Conservation (phyloP, 2,329 filamentous ascomycete species). For the Plenodomus biglobosus region DNA sequence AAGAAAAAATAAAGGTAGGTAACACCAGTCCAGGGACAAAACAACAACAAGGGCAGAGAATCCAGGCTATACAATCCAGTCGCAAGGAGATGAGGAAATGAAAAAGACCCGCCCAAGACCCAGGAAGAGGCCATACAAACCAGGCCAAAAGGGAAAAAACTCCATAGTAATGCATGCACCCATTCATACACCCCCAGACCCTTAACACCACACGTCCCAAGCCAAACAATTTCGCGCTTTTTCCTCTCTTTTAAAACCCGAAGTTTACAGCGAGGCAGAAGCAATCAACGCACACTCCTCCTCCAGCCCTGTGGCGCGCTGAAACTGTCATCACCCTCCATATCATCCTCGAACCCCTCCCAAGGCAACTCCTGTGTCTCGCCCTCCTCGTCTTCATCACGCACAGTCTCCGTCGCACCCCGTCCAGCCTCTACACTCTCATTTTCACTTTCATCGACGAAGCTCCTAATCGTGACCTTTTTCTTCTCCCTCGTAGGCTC, state of each 20-base stretch:
- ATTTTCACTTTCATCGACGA: constrained; percentile 30
- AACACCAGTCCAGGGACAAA: too few relatives aligned
- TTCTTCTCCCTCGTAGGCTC: constrained; percentile 37
- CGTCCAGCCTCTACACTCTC: constrained; percentile 20
- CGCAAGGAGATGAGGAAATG: background rate
- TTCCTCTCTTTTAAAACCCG: too few relatives aligned
- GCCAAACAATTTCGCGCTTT: background rate
- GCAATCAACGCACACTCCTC: constrained; percentile 12
- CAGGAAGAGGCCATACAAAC: background rate
- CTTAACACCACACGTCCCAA: background rate
- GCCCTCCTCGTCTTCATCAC: constrained; percentile 13
- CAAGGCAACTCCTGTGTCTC: constrained; percentile 44
- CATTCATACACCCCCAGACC: background rate
- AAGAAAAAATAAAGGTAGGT: too few relatives aligned
- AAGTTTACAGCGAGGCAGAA: background rate
- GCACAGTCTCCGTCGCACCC: background rate
- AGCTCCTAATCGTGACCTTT: constrained; percentile 43
- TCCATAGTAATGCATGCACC: background rate
- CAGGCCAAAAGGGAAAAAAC: constrained; percentile 2
- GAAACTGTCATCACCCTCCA: constrained; percentile 17
- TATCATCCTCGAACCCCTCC: constrained; percentile 42
- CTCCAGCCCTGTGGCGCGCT: constrained; percentile 15
- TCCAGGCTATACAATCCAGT: too few relatives aligned
- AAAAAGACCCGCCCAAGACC: background rate
- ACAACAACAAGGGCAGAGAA: too few relatives aligned